These are phyloP conservation scores for Rhinocladiella mackenziei DNA, from an alignment of 2,329 filamentous ascomycete species.

Conservation along the genomic window DNA sequence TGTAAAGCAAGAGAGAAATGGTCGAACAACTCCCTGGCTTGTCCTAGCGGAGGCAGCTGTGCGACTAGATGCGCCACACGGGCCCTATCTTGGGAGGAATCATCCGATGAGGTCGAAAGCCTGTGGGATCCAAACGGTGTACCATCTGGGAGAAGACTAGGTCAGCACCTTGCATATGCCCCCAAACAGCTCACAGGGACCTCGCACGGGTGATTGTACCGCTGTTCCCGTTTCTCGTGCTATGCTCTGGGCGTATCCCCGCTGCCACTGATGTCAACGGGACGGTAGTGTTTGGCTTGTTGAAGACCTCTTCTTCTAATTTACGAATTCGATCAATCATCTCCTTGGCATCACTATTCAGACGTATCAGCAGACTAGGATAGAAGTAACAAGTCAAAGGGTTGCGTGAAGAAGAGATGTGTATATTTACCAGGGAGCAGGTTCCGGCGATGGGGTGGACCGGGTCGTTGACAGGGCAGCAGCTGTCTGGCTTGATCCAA, in stretches of 20 bases:
- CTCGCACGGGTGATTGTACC: background rate
- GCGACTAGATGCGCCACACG: background rate
- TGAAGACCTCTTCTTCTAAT: constrained; percentile 1
- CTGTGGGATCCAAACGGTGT: background rate
- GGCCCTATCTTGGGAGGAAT: background rate
- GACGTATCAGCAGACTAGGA: background rate
- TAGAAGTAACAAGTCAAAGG: background rate
- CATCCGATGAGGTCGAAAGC: background rate
- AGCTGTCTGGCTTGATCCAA: background rate
- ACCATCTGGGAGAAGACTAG: background rate
- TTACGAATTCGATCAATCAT: constrained; percentile 1
- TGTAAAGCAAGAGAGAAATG: constrained; percentile 1
- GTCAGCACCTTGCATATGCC: background rate
- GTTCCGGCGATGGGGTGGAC: background rate
- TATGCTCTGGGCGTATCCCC: background rate
- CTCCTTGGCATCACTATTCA: background rate
- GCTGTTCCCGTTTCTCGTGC: background rate
- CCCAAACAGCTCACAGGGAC: background rate
- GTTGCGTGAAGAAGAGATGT: background rate
- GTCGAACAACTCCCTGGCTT: constrained; percentile 2
- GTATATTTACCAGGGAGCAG: background rate
- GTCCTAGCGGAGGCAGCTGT: background rate
- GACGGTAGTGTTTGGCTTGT: background rate
- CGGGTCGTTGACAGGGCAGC: background rate
- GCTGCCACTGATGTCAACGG: background rate